Evolutionary conservation across 148 eudicot genomes (phyloP).

Genomic region (Cornus kousa): DNA sequence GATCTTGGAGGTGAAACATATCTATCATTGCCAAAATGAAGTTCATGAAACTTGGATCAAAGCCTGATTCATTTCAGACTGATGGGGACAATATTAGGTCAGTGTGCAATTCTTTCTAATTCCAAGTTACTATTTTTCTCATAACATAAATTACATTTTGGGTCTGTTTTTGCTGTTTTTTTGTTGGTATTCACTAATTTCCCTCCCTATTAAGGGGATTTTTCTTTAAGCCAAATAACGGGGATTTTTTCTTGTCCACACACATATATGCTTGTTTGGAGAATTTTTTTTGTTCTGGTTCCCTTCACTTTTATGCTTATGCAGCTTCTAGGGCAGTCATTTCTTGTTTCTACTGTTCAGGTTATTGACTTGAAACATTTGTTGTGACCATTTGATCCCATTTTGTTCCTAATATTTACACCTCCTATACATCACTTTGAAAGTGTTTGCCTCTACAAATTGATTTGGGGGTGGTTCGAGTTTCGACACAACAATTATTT

Average conservation of each 20-base stretch:
- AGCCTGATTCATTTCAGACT: constrained; percentile 74
- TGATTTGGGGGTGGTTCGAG: no score
- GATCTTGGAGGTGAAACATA: constrained; percentile 4
- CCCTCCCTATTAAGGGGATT: not conserved
- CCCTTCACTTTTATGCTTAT: not conserved
- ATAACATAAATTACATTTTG: constrained; percentile 8
- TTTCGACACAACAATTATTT: no score
- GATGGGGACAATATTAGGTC: constrained; percentile 80
- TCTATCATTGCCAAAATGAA: constrained; percentile 49
- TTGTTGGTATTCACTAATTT: not conserved
- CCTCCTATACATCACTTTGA: not conserved
- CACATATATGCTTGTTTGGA: no score
- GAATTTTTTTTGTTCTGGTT: no score
- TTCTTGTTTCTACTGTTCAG: not conserved
- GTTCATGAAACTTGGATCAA: constrained; percentile 94
- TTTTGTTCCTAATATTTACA: not conserved
- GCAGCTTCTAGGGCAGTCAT: not conserved
- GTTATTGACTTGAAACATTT: not conserved
- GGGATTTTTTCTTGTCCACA: not conserved
- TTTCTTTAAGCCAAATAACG: not conserved
- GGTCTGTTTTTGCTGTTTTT: constrained; percentile 6
- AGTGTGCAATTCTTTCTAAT: not conserved
- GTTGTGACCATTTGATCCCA: not conserved
- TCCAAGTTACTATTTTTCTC: constrained; percentile 4
- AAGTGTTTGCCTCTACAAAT: no score